phyloP scores from a whole-genome alignment of 1,284 basidiomycete genomes.

The Trichosporon sp. region DNA sequence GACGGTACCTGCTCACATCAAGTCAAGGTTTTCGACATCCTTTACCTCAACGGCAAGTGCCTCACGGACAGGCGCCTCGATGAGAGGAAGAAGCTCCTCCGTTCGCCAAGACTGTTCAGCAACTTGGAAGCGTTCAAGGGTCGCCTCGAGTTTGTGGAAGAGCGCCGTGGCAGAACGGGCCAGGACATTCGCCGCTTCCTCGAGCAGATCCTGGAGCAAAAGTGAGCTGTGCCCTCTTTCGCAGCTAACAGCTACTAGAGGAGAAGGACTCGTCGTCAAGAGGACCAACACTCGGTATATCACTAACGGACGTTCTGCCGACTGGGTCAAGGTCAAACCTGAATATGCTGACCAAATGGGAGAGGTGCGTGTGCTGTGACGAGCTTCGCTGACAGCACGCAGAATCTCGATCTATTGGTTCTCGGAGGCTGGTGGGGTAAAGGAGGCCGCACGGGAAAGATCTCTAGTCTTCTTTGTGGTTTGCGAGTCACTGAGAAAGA shows the following conservation, averaged over 20 bases:
- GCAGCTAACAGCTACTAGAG: constrained; percentile 49
- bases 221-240: constrained; percentile 35
- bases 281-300: constrained; percentile 71
- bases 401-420: constrained; percentile 82
- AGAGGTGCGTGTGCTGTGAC: constrained; percentile 20
- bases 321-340: constrained; percentile 94
- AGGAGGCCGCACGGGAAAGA: constrained; percentile 48
- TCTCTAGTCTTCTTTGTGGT: constrained; percentile 49
- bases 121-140: constrained; percentile 55
- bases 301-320: constrained; percentile 73
- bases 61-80: constrained; percentile 46
- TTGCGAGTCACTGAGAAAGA: constrained; percentile 45
- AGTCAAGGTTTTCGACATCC: constrained; percentile 93
- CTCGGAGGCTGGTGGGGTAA: constrained; percentile 56
- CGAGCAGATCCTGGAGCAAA: constrained; percentile 68
- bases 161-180: constrained; percentile 65
- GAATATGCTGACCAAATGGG: constrained; percentile 57
- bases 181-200: constrained; percentile 72
- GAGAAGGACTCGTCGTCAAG: constrained; percentile 88
- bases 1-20: constrained; percentile 5
- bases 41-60: constrained; percentile 63
- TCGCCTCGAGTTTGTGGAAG: constrained; percentile 68
- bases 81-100: constrained; percentile 46
- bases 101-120: constrained; percentile 34
- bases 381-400: constrained; percentile 33